Base-by-base conservation (phyloP, 176 grass and related monocot genomes). In the Oryza coarctata region DNA sequence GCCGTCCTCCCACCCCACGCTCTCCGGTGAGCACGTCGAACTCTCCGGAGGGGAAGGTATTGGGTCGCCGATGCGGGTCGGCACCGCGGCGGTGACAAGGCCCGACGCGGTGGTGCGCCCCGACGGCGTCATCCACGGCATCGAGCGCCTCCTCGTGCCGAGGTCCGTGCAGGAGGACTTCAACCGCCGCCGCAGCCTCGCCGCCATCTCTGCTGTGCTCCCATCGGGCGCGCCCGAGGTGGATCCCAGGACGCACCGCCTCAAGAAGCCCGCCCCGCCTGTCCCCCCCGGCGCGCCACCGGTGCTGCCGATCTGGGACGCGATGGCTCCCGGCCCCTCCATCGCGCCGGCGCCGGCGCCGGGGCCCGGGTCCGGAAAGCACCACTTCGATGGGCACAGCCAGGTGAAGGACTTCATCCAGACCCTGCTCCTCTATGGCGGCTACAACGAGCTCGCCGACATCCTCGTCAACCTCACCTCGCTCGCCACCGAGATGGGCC, bases 361-460 rank as follows among this genome's bases (percentile, higher is more conserved):
- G 0, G 90, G 93, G 1, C 93, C 87, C 0, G 90, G 85, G 0
- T 82, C 77, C 7, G 90, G 93, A 26, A 95, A 95, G 55, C 87
- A 86, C 47, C 80, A 80, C 57, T 92, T 92, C 63, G 87, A 95
- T 45, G 90, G 93, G 13, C 83, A 95, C 50, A 87, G 89, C 36
- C 89, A 94, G 86, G 93, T 94, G 13, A 94, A 87, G 71, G 94
- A 91, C 64, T 97, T 97, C 91, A 97, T 97, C 88, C 91, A 91
- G 61, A 93, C 89, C 0, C 82, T 97, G 0, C 65, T 97, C 40
- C 85, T 90, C 32, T 95, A 92, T 36, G 93, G 90, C 23, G 90
- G 90, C 12, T 95, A 95, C 87, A 92, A 90, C 82, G 90, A 95
- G 77, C 83, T 97, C 12, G 94, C 94, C 8, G 94, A 97, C 89